Evolutionary conservation across 768 basidiomycete species (phyloP).

Genomic region (Russula foetens): DNA sequence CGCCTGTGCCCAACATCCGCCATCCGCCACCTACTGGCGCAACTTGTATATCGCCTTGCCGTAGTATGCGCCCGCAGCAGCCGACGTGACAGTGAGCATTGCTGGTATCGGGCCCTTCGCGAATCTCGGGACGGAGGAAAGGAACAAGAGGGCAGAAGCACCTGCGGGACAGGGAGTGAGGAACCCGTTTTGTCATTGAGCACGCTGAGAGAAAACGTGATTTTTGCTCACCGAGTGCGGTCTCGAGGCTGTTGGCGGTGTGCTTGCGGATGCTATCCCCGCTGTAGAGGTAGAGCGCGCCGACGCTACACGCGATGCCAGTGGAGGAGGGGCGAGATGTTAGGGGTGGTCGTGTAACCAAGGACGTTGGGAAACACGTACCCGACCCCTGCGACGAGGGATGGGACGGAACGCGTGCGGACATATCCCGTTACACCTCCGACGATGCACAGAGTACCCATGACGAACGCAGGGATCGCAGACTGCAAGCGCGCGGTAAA

Average conservation of each 20-base stretch:
- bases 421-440: conserved; percentile 71
- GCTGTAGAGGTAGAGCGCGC: conserved; percentile 74
- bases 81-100: conserved; percentile 49
- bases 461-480: conserved; percentile 77
- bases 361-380: conserved; percentile 30
- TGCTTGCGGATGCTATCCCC: conserved; percentile 70
- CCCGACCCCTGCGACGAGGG: conserved; percentile 76
- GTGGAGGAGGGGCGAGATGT: background rate
- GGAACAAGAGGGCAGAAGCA: conserved; percentile 61
- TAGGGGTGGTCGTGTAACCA: background rate
- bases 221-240: conserved; percentile 52
- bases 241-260: conserved; percentile 65
- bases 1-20: background rate
- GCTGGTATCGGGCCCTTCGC: conserved; percentile 64
- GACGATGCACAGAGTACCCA: conserved; percentile 70
- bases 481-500: no score
- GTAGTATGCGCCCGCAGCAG: conserved; percentile 56
- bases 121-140: conserved; percentile 66
- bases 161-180: no score
- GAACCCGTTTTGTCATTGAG: no score
- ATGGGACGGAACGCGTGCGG: conserved; percentile 70
- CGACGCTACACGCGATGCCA: conserved; percentile 43
- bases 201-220: no score
- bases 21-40: conserved; percentile 3
- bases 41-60: conserved; percentile 27